These are phyloP conservation scores for Calonectria hawksworthii DNA, from an alignment of 2,329 filamentous ascomycete genomes.

Conservation along the genomic window DNA sequence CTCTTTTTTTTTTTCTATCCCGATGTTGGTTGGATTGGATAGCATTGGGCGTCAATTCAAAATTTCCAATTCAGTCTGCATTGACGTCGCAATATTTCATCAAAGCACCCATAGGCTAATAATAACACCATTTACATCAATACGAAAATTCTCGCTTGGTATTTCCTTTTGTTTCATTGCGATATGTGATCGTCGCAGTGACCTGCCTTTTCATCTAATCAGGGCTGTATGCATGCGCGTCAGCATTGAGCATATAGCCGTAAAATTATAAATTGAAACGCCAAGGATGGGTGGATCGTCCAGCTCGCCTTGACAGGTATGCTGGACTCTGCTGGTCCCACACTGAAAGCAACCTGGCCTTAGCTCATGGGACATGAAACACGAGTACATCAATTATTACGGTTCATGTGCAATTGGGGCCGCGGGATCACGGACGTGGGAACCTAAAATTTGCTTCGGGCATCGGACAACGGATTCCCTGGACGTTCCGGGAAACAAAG, in stretches of 20 bases:
- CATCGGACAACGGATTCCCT: no score
- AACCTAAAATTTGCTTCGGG: not conserved
- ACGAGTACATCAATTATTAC: not conserved
- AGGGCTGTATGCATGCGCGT: not conserved
- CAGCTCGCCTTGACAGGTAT: not conserved
- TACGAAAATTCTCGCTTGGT: not conserved
- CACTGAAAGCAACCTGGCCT: not conserved
- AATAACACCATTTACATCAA: not conserved
- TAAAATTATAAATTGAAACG: not conserved
- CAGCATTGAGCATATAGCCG: not conserved
- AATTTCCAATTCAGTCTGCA: no score
- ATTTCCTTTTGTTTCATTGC: not conserved
- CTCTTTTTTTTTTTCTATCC: no score
- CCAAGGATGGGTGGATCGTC: not conserved
- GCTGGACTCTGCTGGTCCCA: not conserved
- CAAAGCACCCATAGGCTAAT: not conserved
- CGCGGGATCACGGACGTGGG: not conserved
- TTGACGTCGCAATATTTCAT: not conserved
- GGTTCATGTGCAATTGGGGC: not conserved
- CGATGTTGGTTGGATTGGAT: no score
- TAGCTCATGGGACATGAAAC: not conserved
- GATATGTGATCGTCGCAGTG: not conserved
- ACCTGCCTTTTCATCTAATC: not conserved
- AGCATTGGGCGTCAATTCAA: no score
- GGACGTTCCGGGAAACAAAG: not conserved